Evolutionary conservation across 2,329 filamentous ascomycete genomes (phyloP), one percentile per base, ranked within the genome.

Genomic region (Tolypocladium amazonense): DNA sequence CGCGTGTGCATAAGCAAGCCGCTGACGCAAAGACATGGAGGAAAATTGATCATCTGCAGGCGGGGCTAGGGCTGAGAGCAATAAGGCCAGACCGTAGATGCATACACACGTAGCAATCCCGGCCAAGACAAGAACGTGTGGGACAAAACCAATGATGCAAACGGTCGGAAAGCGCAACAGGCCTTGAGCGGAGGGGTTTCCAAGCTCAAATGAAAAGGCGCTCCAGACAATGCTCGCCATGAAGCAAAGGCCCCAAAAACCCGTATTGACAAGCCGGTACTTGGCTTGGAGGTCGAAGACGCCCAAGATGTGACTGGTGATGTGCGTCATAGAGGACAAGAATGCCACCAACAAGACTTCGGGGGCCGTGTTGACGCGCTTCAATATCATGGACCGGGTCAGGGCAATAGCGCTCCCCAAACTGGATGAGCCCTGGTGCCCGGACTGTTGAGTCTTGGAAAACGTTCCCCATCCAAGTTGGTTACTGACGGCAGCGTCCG

Each of bases 61-160:
- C 2, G 71, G 69, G 1, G 70, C 68, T 8, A 75, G 57, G 20
- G 89, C 88, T 0, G 91, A 93, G 7, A 97, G 79, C 0, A 87
- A 60, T 35, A 97, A 77, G 3, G 93, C 92, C 27, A 94, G 67
- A 0, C 76, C 76, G 70, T 97, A 97, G 56, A 99, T 95, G 9
- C 79, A 69, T 3, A 84, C 79, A 70, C 94, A 97, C 20, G 88
- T 76, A 6, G 84, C 61, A 55, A 97, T 96, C 0, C 93, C 94
- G 9, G 82, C 67, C 1, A 97, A 75, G 15, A 97, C 90, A 30
- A 96, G 77, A n/a, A 97, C 80, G 72, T 97, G 93, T 1, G 94
- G 94, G 41, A 97, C 88, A 71, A 97, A 97, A 0, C 93, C 91
- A 37, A 97, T 88, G 61, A 97, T 92, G 68, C 90, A 97, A 47